Conservation (phyloP, 495 filamentous ascomycete species). For the Lophium mytilinum region DNA sequence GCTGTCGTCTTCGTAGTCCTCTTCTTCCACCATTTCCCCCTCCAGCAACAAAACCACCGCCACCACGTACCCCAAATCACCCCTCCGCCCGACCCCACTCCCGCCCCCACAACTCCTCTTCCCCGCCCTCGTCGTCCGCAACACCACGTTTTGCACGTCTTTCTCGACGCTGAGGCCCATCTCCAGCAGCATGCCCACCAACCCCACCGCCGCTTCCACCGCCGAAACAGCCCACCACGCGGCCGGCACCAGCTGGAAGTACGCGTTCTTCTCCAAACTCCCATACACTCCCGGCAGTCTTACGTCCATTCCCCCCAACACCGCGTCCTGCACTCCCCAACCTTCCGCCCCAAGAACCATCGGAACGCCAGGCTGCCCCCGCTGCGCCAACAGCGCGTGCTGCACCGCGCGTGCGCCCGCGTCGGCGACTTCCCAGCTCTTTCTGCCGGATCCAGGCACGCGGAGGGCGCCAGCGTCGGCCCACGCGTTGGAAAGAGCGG, state of each 20-base stretch:
- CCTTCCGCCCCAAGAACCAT: conserved; percentile 11
- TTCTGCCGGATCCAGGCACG: conserved; percentile 36
- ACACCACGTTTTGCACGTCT: background rate
- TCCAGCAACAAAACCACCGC: background rate
- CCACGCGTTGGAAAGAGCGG: conserved; percentile 37
- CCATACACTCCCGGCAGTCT: background rate
- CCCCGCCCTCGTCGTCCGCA: background rate
- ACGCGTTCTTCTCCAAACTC: background rate
- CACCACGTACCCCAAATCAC: background rate
- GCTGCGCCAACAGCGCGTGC: conserved; percentile 26
- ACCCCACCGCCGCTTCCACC: background rate
- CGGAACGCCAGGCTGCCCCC: conserved; percentile 34
- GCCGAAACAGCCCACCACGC: background rate
- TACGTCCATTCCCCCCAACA: background rate
- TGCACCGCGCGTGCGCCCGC: conserved; percentile 42
- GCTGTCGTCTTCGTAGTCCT: background rate
- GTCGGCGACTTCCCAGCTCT: conserved; percentile 42
- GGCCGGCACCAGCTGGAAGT: background rate
- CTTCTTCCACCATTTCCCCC: background rate
- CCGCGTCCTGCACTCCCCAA: background rate
- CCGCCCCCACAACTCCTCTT: background rate
- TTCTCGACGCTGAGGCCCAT: background rate
- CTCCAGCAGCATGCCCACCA: background rate
- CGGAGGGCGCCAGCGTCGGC: conserved; percentile 36
- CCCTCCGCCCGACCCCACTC: no score